These are phyloP conservation scores for Flaveria linearis DNA, from an alignment of 129 eudicot genomes.

Conservation along the genomic window DNA sequence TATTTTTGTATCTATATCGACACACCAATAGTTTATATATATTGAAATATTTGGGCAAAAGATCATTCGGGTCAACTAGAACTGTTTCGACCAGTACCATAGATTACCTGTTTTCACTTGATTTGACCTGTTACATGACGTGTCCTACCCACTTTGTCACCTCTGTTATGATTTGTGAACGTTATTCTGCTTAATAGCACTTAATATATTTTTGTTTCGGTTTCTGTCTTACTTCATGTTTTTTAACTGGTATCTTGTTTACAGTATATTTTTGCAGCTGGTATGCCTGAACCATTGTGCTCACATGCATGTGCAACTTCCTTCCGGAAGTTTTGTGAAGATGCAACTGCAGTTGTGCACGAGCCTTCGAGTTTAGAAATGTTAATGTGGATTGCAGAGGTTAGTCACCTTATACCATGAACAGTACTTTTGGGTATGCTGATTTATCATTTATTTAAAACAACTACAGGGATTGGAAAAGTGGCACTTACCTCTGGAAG, in stretches of 20 bases:
- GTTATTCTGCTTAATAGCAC: conserved; percentile 8
- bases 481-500: conserved; percentile 63
- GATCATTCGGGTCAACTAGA: conserved; percentile 1
- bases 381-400: conserved; percentile 91
- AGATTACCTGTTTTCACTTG: background rate
- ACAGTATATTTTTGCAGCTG: conserved; percentile 90
- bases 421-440: background rate
- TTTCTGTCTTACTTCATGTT: conserved; percentile 4
- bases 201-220: background rate
- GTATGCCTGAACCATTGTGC: conserved; percentile 73
- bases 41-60: background rate
- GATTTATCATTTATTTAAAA: conserved; percentile 11
- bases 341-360: conserved; percentile 58
- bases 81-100: background rate
- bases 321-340: conserved; percentile 90
- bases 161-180: conserved; percentile 9
- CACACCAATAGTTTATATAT: background rate
- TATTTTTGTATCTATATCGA: background rate
- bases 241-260: conserved; percentile 37
- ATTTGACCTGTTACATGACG: background rate
- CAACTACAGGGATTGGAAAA: conserved; percentile 67
- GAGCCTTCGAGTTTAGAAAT: conserved; percentile 82
- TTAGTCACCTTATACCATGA: conserved; percentile 31
- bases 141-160: background rate
- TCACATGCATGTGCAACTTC: conserved; percentile 84